Evolutionary conservation across 768 basidiomycete species (phyloP), one percentile per base, ranked within the genome.

Genomic region (Termitomyces sp.): DNA sequence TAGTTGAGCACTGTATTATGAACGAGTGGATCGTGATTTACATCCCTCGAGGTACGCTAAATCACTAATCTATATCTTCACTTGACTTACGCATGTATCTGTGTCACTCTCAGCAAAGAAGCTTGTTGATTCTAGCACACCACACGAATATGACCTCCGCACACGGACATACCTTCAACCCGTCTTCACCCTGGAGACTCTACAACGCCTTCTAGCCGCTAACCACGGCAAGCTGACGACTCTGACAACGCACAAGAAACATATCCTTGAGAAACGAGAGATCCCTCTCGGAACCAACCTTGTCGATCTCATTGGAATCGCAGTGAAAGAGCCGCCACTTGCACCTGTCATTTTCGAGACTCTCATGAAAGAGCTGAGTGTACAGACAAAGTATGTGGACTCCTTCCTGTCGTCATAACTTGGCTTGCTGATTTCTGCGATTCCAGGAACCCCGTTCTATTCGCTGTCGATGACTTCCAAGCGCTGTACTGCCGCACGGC

Each of bases 391-490:
- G 88, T 94, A 55, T 7, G 12, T 34, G 63, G 83, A 70, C 42
- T 53, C 41, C 12, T 1, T 48, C 24, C 16, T 14, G 3, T 54
- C 20, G 20, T 18, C 37, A 16, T 26, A 1, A 27, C 20, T 16
- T 31, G 14, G 47, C 55, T 53, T 20, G 62, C 29, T 51, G 41
- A 46, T 13, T 31, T 12, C 37, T 18, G 26, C 22, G 53, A 2
- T 51, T 9, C 10, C 58, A 94, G 92, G 44, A 74, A 78, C 64
- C 92, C 92, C 0, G 88, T 96, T 2, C 68, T 97, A 6, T 73
- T 95, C 31, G 94, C 93, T 0, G 76, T 95, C 1, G 94, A 97
- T 62, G 94, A 96, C 63, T 84, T 92, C 68, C 94, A 96, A 68
- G 79, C 91, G 0, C 70, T 97, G 26, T 93, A 90, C 65, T 76